Base-by-base conservation (phyloP, 31 red algal genomes). In the Porphyra umbilicalis region DNA sequence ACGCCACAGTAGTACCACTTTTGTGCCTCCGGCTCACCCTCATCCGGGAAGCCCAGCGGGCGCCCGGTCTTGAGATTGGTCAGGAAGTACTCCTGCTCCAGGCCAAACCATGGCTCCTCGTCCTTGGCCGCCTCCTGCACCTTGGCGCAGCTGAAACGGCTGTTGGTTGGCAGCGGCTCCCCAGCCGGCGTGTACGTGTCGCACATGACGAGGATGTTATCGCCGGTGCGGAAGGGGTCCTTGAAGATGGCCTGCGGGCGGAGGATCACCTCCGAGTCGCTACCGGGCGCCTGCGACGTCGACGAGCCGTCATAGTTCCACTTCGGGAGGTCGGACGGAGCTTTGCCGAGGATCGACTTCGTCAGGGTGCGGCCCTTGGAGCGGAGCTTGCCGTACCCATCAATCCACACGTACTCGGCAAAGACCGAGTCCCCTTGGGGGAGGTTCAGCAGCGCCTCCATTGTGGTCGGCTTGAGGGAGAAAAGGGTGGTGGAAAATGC, bases 81-180 rank as follows among this genome's bases (percentile, higher is more conserved):
- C 38, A 98, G 81, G 80, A 98, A 98, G 81, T 95, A 98, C 83
- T 98, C 96, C 76, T 98, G 96, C 86, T 98, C 96, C 30, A 95
- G 78, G 32, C 96, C 96, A 77, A 98, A 98, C 96, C 96, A 98
- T 9, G 93, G 87, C 77, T 85, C 91, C 67, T 86, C 86, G 11
- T 89, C 85, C 79, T 90, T 81, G 33, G 85, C 91, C 75, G 90
- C 88, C 71, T 81, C 75, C 87, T 95, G 90, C 42, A 95, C 86
- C 82, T 81, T 75, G 35, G 88, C 85, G 78, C 96, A 95, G 32
- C 87, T 40, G 88, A 81, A 75, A 35, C 96, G 87, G 32, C 83
- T 86, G 84, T 98, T 98, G 38, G 96, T 91, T 2, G 90, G 90
- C 40, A 89, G 94, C 71, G 96, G 90, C 35, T 71, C 80, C 9